phyloP scores from a whole-genome alignment of 2,329 filamentous ascomycete genomes.

The Verticillium albo-atrum region DNA sequence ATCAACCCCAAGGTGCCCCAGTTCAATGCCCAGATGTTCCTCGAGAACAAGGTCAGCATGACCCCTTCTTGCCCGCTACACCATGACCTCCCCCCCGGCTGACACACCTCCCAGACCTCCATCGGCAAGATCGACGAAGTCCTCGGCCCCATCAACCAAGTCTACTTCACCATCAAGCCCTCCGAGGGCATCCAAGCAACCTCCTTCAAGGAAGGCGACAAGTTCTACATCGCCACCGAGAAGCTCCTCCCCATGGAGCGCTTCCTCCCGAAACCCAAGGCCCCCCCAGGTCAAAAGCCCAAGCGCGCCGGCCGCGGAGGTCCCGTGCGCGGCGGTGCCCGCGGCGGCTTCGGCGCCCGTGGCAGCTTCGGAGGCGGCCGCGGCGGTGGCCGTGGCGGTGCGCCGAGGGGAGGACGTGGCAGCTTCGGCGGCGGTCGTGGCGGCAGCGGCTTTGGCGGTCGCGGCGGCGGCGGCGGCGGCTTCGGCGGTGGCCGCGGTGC shows the following conservation, averaged over 20 bases:
- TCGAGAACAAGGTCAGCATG: conserved; percentile 82
- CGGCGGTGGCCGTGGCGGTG: conserved; percentile 34
- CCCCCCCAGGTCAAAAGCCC: conserved; percentile 53
- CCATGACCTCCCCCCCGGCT: neutral
- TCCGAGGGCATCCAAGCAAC: conserved; percentile 92
- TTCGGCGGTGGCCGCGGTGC: conserved; percentile 11
- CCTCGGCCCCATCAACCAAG: conserved; percentile 93
- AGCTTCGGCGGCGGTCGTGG: conserved; percentile 24
- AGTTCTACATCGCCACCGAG: conserved; percentile 92
- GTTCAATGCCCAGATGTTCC: conserved; percentile 98
- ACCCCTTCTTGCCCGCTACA: neutral
- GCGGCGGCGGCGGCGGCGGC: conserved; percentile 10
- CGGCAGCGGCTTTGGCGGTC: conserved; percentile 21
- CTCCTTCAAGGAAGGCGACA: conserved; percentile 94
- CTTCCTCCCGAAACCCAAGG: conserved; percentile 94
- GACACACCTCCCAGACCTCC: conserved; percentile 52
- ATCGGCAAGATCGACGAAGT: conserved; percentile 98
- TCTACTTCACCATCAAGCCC: conserved; percentile 98
- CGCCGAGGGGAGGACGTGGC: conserved; percentile 20
- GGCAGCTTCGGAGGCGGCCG: conserved; percentile 25
- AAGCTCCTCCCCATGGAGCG: conserved; percentile 93
- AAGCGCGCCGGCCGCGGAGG: conserved; percentile 53
- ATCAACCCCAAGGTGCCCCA: conserved; percentile 94
- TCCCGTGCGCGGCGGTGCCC: conserved; percentile 27
- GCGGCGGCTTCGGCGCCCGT: conserved; percentile 25